Conservation (phyloP, 1,139 yeast species). For the Kluyveromyces marxianus region DNA sequence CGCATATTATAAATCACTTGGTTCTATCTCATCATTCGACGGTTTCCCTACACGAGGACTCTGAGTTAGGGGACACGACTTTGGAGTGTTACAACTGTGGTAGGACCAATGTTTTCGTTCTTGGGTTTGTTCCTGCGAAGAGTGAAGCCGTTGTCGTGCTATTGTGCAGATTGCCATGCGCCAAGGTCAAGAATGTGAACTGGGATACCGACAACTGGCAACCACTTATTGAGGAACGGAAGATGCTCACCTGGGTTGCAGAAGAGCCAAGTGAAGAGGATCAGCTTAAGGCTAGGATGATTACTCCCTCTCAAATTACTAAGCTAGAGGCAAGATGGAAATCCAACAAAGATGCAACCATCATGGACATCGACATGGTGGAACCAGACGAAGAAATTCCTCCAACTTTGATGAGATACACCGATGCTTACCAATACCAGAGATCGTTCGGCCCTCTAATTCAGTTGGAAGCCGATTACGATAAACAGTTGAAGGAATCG, state of each 20-base stretch:
- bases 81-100: slow-evolving; percentile 93
- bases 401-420: slow-evolving; percentile 70
- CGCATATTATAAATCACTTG: slow-evolving; percentile 83
- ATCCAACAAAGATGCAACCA: slow-evolving; percentile 58
- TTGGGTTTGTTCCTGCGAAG: slow-evolving; percentile 87
- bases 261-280: slow-evolving; percentile 62
- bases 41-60: slow-evolving; percentile 69
- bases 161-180: slow-evolving; percentile 84
- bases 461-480: slow-evolving; percentile 74
- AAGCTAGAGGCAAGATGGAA: slow-evolving; percentile 81
- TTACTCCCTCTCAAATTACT: slow-evolving; percentile 59
- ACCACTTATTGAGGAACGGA: slow-evolving; percentile 72
- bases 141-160: slow-evolving; percentile 82
- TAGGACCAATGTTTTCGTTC: slow-evolving; percentile 64
- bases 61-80: slow-evolving; percentile 77
- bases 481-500: slow-evolving; percentile 65
- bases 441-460: slow-evolving; percentile 79
- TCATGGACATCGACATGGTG: slow-evolving; percentile 48
- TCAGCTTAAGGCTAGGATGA: slow-evolving; percentile 42
- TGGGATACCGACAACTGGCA: slow-evolving; percentile 94
- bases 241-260: slow-evolving; percentile 77
- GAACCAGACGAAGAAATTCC: slow-evolving; percentile 53
- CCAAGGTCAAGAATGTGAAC: slow-evolving; percentile 61
- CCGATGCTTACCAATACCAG: slow-evolving; percentile 82
- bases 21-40: slow-evolving; percentile 73